A percentile compares a stretch with the other conserved stretches of the same genome.
Evolutionary conservation across 176 grass and related monocot genomes (phyloP).

Genomic region (Aegilops longissima): DNA sequence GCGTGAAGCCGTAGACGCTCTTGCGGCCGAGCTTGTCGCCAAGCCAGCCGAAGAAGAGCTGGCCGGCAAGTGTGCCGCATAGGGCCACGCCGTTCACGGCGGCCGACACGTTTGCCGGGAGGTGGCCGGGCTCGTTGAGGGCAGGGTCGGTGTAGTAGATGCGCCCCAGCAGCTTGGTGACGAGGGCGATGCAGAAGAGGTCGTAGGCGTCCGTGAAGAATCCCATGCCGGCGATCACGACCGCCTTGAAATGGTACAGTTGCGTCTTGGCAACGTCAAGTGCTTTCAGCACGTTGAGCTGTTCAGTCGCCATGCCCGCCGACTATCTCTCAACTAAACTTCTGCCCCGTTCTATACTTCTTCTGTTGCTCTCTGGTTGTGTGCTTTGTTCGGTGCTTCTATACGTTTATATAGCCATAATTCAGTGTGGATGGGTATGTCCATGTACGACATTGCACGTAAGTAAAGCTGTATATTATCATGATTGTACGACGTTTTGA

Average conservation of each 20-base stretch:
- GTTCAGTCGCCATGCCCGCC: conserved; percentile 40
- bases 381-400: not conserved
- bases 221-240: conserved; percentile 80
- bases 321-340: not conserved
- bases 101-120: not conserved
- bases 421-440: no score
- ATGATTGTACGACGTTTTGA: no score
- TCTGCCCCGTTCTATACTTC: no score
- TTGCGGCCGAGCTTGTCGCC: conserved; percentile 58
- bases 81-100: conserved; percentile 69
- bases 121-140: conserved; percentile 11
- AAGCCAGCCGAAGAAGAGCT: conserved; percentile 82
- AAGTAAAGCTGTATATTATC: no score
- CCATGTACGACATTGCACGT: no score
- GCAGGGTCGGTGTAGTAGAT: conserved; percentile 65
- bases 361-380: not conserved
- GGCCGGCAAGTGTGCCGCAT: conserved; percentile 66
- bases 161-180: conserved; percentile 69
- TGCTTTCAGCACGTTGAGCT: conserved; percentile 61
- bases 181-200: conserved; percentile 61
- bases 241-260: conserved; percentile 73
- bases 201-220: conserved; percentile 94
- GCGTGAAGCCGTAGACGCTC: conserved; percentile 53
- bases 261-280: conserved; percentile 77
- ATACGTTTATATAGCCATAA: not conserved